These are phyloP conservation scores for Isoetes taiwanensis DNA, from an alignment of 75 land plant species.

Conservation along the genomic window DNA sequence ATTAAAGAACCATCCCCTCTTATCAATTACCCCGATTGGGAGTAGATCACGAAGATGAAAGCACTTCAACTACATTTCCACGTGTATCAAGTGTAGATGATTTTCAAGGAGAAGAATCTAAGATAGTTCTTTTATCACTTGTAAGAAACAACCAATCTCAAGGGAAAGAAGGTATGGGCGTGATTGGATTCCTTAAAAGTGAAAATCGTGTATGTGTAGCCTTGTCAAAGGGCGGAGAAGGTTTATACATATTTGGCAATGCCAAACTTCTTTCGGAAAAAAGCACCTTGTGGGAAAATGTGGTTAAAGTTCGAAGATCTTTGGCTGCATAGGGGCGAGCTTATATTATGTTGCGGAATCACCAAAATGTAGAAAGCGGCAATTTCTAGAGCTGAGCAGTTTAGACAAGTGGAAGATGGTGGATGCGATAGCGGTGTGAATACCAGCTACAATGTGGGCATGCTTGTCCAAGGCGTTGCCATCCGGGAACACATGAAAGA, in stretches of 20 bases:
- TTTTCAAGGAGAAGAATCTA: slow-evolving; percentile 27
- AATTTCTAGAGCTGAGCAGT: slow-evolving; percentile 1
- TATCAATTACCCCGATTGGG: too few species aligned
- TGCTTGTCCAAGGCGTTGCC: slow-evolving; percentile 19
- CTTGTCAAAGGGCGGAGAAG: slow-evolving; percentile 2
- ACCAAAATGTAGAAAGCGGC: slow-evolving; percentile 9
- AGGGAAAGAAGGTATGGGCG: slow-evolving; percentile 3
- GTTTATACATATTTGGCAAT: slow-evolving; percentile 16
- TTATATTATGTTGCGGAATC: slow-evolving; percentile 7
- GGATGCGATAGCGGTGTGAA: slow-evolving; percentile 18
- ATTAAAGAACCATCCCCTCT: neutral
- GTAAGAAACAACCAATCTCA: slow-evolving; percentile 10
- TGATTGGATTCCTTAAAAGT: slow-evolving; percentile 10
- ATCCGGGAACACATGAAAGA: slow-evolving; percentile 18
- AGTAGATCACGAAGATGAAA: too few species aligned
- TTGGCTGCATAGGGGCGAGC: neutral
- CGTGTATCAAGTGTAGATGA: slow-evolving; percentile 20
- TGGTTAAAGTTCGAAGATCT: neutral
- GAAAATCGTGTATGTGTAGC: slow-evolving; percentile 12
- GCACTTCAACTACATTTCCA: neutral
- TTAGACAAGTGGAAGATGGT: slow-evolving; percentile 9
- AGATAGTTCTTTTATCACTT: slow-evolving; percentile 31
- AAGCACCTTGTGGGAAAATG: slow-evolving; percentile 12
- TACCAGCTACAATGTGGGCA: slow-evolving; percentile 20
- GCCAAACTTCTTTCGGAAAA: slow-evolving; percentile 10